Evolutionary conservation across 352 stramenopile genomes (phyloP).

Genomic region (Discostella stelligera): DNA sequence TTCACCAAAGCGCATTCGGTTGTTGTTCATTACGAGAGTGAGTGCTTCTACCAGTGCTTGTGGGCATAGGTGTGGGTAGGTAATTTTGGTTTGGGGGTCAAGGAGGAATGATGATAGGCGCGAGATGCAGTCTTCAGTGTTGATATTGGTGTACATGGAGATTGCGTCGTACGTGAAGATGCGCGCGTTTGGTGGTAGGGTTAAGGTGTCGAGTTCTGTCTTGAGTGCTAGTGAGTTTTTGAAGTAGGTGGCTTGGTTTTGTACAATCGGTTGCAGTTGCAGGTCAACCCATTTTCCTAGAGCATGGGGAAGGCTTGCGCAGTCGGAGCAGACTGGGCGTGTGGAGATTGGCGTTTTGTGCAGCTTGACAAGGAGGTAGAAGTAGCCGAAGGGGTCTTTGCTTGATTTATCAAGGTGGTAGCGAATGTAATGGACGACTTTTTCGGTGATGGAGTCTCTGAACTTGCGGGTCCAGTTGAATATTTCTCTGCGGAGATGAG

Average conservation of each 20-base stretch:
- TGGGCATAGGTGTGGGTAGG: too few relatives aligned
- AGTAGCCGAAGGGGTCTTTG: slow-evolving; percentile 35
- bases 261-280: slow-evolving; percentile 19
- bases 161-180: neutral
- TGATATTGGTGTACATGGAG: too few relatives aligned
- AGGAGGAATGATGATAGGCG: slow-evolving; percentile 4
- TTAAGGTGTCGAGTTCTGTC: neutral
- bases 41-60: slow-evolving; percentile 9
- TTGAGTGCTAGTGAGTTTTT: slow-evolving; percentile 40
- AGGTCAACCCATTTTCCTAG: slow-evolving; percentile 21
- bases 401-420: neutral
- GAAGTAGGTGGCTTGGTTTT: slow-evolving; percentile 22
- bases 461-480: neutral
- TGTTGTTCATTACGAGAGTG: slow-evolving; percentile 19
- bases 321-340: slow-evolving; percentile 12
- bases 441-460: neutral
- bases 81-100: neutral
- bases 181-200: neutral
- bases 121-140: neutral
- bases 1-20: slow-evolving; percentile 26
- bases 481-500: neutral
- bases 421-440: slow-evolving; percentile 6
- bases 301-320: slow-evolving; percentile 2
- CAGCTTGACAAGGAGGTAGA: slow-evolving; percentile 39
- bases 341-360: slow-evolving; percentile 3